Percentiles rank a stretch among this genome's conserved stretches.
Evolutionary conservation across 768 basidiomycete genomes (phyloP).

Genomic region (Tephrocybe sp.): DNA sequence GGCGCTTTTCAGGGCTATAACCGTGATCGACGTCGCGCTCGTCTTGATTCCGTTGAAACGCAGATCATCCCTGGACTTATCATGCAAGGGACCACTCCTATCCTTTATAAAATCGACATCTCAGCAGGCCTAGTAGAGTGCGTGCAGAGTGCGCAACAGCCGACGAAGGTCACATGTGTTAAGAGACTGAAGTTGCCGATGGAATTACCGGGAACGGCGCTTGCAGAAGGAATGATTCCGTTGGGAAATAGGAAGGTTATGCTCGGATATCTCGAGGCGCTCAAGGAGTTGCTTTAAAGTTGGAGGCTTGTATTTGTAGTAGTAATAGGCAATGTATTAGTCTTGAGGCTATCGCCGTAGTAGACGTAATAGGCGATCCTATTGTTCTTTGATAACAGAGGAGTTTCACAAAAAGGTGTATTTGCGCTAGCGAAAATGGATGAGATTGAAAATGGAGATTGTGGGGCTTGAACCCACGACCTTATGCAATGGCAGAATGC

Average conservation of each 20-base stretch:
- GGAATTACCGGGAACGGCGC: not conserved
- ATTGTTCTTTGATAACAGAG: too few relatives aligned
- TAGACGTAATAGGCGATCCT: too few relatives aligned
- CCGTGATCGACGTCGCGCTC: slow-evolving; percentile 14
- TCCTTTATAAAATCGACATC: slow-evolving; percentile 16
- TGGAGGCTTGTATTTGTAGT: too few relatives aligned
- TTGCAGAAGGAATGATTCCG: slow-evolving; percentile 12
- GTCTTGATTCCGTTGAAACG: slow-evolving; percentile 12
- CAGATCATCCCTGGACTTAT: slow-evolving; percentile 14
- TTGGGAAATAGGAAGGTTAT: slow-evolving; percentile 13
- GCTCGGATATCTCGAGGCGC: slow-evolving; percentile 15
- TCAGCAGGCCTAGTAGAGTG: slow-evolving; percentile 16
- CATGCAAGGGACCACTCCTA: slow-evolving; percentile 16
- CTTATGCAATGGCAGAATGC: too few relatives aligned
- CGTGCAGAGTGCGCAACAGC: slow-evolving; percentile 17
- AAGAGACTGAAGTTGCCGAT: slow-evolving; percentile 7
- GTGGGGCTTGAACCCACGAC: too few relatives aligned
- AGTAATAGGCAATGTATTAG: too few relatives aligned
- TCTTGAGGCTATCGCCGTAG: too few relatives aligned
- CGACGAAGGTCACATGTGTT: slow-evolving; percentile 11
- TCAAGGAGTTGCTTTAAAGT: slow-evolving; percentile 15
- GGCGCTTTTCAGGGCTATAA: slow-evolving; percentile 18
- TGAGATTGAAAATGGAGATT: too few relatives aligned
- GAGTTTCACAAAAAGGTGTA: too few relatives aligned
- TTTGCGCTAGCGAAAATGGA: too few relatives aligned